Evolutionary conservation across 495 filamentous ascomycete genomes (phyloP).

Genomic region (Schizothecium vesticola): DNA sequence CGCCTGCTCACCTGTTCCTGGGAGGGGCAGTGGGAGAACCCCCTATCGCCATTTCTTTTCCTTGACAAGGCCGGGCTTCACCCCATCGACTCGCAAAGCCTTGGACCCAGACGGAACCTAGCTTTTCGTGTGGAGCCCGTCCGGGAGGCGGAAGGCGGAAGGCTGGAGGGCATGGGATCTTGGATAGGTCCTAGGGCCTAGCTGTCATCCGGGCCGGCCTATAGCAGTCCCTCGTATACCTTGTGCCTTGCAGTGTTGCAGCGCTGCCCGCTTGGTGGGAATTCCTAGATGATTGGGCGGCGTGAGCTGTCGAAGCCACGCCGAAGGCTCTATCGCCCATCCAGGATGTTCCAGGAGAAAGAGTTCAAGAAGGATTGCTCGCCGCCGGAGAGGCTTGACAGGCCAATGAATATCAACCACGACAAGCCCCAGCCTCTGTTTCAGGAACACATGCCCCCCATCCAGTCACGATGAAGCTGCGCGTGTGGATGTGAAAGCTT

Average conservation of each 20-base stretch:
- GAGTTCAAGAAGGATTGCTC: background rate
- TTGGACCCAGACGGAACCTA: background rate
- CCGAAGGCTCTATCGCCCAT: background rate
- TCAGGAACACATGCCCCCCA: slow-evolving; percentile 4
- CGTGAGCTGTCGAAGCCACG: slow-evolving; percentile 6
- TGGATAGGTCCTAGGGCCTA: background rate
- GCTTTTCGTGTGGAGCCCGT: background rate
- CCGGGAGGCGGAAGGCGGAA: background rate
- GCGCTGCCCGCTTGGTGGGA: background rate
- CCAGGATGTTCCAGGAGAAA: background rate
- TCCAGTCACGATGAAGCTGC: background rate
- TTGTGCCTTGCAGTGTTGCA: slow-evolving; percentile 14
- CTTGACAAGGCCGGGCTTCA: background rate
- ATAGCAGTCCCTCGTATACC: background rate
- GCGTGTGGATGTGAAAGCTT: background rate
- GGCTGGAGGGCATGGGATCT: background rate
- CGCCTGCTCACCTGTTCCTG: background rate
- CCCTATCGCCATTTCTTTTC: background rate
- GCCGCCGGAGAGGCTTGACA: background rate
- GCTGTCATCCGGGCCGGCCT: background rate
- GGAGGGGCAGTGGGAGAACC: background rate
- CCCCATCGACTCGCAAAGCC: background rate
- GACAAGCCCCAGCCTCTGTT: slow-evolving; percentile 8
- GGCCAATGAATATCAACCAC: slow-evolving; percentile 7
- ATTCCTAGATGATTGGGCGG: background rate